Evolutionary conservation across 2,329 filamentous ascomycete genomes (phyloP).

Genomic region (Xylariomycetidae sp.): DNA sequence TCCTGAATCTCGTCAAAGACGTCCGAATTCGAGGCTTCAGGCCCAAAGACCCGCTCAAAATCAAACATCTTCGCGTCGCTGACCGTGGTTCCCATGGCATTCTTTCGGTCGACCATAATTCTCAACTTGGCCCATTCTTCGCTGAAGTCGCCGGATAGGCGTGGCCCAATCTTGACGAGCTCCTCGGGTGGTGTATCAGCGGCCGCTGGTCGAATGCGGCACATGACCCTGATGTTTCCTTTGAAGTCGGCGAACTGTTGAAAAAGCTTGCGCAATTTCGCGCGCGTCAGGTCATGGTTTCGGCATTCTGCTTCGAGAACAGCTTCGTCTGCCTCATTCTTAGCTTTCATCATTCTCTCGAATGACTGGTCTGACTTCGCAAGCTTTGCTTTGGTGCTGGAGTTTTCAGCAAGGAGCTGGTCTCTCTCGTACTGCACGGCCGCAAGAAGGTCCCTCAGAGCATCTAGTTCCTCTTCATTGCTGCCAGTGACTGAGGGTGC

Average conservation of each 20-base stretch:
- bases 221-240: conserved; percentile 96
- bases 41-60: conserved; percentile 86
- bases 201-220: conserved; percentile 73
- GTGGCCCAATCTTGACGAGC: conserved; percentile 25
- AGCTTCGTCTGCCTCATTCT: too few relatives aligned
- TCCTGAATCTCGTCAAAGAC: conserved; percentile 93
- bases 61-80: conserved; percentile 74
- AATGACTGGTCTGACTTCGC: too few relatives aligned
- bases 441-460: too few relatives aligned
- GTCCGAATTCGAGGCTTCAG: conserved; percentile 66
- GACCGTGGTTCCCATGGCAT: conserved; percentile 63
- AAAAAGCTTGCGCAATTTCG: too few relatives aligned
- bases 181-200: conserved; percentile 51
- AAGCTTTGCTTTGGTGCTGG: too few relatives aligned
- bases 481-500: too few relatives aligned
- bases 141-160: conserved; percentile 31
- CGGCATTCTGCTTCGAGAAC: too few relatives aligned
- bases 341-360: too few relatives aligned
- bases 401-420: too few relatives aligned
- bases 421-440: too few relatives aligned
- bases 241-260: conserved; percentile 93
- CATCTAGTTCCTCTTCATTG: too few relatives aligned
- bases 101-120: conserved; percentile 71
- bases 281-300: too few relatives aligned
- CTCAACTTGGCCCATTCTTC: conserved; percentile 76